Base-by-base conservation (phyloP, 768 basidiomycete genomes). In the Cyathus striatus region DNA sequence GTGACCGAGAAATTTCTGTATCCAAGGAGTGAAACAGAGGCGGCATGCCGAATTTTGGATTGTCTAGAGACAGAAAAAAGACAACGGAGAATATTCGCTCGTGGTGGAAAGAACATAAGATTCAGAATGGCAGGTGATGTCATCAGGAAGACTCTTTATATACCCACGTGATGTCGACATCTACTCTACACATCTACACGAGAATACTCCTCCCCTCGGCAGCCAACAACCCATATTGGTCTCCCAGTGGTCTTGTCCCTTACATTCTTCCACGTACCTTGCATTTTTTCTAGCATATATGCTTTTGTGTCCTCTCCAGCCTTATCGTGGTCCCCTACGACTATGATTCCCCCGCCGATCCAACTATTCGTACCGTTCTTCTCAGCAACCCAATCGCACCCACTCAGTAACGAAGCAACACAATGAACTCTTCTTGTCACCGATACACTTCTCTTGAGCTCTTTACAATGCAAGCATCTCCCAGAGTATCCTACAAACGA, bases 361-460 rank as follows among this genome's bases (percentile, higher is more conserved):
- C 54, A 51, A 7, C 23, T 26, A 23, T 47, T 44, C 17, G 41
- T 41, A 33, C 6, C 17, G 24, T n/a, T n/a, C n/a, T 16, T 21
- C 21, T 42, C 34, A 6, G 21, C 32, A 21, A 40, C 45, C 73
- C 72, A 75, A 12, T 70, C 75, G 50, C 79, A 79, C 2, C 65
- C 75, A 3, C 53, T n/a, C 2, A 79, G 49, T 6, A 79, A 46
- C 1, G 74, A 62, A n/a, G 73, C 66, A 7, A 79, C 42, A 2
- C 66, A 65, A 47, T 72, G 68, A 6, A n/a, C n/a, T n/a, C n/a
- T n/a, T n/a, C n/a, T n/a, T n/a, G n/a, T n/a, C n/a, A n/a, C n/a
- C n/a, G n/a, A n/a, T n/a, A n/a, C n/a, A n/a, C n/a, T n/a, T n/a
- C n/a, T n/a, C n/a, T n/a, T n/a, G n/a, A n/a, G n/a, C n/a, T n/a